These are phyloP conservation scores for Fusarium verticillioides DNA, from an alignment of 2,329 filamentous ascomycete genomes.

Conservation along the genomic window DNA sequence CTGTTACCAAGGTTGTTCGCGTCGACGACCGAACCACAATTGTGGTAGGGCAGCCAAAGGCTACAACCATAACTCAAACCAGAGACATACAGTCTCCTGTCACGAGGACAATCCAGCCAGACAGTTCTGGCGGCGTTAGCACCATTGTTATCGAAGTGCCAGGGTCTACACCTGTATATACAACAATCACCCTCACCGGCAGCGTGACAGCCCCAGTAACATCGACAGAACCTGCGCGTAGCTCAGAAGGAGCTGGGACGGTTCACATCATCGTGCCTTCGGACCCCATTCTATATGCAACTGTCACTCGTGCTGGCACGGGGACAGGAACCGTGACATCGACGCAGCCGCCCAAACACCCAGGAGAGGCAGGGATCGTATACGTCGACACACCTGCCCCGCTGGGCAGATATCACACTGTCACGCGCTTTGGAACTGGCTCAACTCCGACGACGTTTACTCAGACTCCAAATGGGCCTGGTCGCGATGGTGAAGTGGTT, in stretches of 20 bases:
- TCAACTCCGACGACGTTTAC: background rate
- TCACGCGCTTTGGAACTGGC: background rate
- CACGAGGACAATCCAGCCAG: background rate
- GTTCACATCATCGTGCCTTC: background rate
- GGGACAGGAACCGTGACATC: background rate
- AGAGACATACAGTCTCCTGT: background rate
- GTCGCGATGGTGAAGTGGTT: background rate
- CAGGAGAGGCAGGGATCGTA: background rate
- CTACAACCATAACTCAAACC: background rate
- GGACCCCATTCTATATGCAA: background rate
- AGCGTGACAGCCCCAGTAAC: background rate
- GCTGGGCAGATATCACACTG: background rate
- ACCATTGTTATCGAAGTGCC: background rate
- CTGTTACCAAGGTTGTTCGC: background rate
- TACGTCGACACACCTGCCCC: background rate
- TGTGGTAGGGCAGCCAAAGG: background rate
- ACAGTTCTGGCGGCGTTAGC: fast-evolving
- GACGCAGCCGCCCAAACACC: background rate
- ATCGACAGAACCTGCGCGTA: background rate
- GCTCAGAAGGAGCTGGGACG: background rate
- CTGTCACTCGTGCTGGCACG: background rate
- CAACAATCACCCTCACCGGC: background rate
- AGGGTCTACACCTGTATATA: background rate
- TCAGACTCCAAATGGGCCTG: background rate
- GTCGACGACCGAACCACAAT: background rate